Percentiles rank a stretch among this genome's conserved stretches.
Conservation (phyloP, 2,329 filamentous ascomycete species). For the Trichophyton mentagrophytes region DNA sequence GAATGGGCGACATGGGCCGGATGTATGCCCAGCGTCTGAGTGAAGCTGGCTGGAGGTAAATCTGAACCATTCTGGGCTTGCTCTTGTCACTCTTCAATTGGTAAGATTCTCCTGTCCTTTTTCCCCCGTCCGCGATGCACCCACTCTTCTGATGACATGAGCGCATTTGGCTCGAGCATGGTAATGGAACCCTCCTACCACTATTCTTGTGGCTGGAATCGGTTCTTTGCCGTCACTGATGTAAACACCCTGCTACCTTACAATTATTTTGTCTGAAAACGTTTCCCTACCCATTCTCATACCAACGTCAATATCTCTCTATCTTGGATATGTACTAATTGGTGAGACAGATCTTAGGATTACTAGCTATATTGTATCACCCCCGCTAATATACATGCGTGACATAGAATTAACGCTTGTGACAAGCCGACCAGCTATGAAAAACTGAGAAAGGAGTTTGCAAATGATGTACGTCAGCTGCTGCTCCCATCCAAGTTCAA, state of each 20-base stretch:
- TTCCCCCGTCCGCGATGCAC: neutral
- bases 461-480: conserved; percentile 61
- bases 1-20: conserved; percentile 98
- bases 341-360: neutral
- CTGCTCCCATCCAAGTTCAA: conserved; percentile 20
- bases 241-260: conserved; percentile 98
- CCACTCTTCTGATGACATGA: conserved; percentile 84
- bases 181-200: conserved; percentile 47
- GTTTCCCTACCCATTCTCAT: conserved; percentile 18
- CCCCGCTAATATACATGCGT: neutral
- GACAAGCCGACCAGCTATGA: conserved; percentile 84
- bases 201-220: conserved; percentile 61
- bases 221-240: conserved; percentile 72
- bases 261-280: conserved; percentile 65
- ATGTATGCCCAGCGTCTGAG: conserved; percentile 90
- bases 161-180: conserved; percentile 99
- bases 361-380: neutral
- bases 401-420: conserved; percentile 76
- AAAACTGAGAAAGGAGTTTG: conserved; percentile 65
- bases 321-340: conserved; percentile 4
- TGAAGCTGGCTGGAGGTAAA: conserved; percentile 92
- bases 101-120: conserved; percentile 11
- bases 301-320: neutral
- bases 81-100: conserved; percentile 5
- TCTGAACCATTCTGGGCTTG: conserved; percentile 8